Evolutionary conservation across 306 rosid genomes (phyloP), one percentile per base, ranked within the genome.

Genomic region (Datisca glomerata): DNA sequence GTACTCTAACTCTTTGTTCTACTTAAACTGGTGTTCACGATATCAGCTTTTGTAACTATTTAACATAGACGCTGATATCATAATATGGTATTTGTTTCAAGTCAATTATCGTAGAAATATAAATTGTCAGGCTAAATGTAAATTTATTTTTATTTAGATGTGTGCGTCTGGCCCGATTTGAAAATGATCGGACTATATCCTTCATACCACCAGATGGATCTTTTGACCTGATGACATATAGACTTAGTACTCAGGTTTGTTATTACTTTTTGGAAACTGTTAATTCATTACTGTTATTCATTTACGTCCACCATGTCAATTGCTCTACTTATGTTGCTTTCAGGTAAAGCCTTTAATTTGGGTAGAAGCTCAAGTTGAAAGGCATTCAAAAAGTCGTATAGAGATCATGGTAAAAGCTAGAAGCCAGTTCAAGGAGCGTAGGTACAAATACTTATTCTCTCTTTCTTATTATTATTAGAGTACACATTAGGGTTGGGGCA

Each of bases 101-200:
- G n/a, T n/a, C 4, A 20, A 25, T 25, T 25, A 18, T 15, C 23
- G 24, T 17, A 2, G 13, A 23, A 21, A 15, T 6, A 8, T 24
- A 38, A 27, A 14, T 58, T 60, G 63, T 56, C 31, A 54, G 47
- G 43, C 39, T 56, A 41, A 55, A 41, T 65, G 28, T 53, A 36
- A 47, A 33, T 21, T 40, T 64, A 56, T 23, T 45, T 15, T 36
- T 37, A 21, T 14, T 51, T 66, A 89, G 98, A 89, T 89, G 98
- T 45, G 98, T 89, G 51, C 98, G 98, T 14, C 62, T 89, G 84
- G 96, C 98, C 18, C 98, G 98, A 53, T 89, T 89, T 73, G 98
- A 89, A 63, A 89, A 89, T 64, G 98, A 89, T 56, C 86, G 98
- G 59, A 89, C 98, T 3, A 89, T 89, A 63, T 82, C 98, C 61